Conservation (phyloP, 2,329 filamentous ascomycete species). For the Alternaria sp. region DNA sequence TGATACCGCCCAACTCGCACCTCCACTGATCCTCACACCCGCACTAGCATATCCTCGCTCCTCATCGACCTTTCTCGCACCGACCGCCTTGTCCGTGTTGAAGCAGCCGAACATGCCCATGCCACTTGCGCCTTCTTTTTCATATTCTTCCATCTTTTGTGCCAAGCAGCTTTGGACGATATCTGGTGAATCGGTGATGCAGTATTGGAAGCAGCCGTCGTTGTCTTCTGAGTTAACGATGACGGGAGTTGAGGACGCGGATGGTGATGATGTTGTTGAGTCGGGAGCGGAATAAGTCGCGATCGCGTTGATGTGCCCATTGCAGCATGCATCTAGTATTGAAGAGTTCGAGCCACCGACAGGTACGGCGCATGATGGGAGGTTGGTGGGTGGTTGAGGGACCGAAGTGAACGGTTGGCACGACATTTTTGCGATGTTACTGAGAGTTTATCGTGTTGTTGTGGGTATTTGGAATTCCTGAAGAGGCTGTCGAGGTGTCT, state of each 20-base stretch:
- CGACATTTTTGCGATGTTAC: conserved; percentile 10
- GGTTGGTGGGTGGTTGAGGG: conserved; percentile 30
- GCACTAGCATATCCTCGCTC: conserved; percentile 13
- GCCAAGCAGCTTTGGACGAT: conserved; percentile 18
- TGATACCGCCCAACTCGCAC: conserved; percentile 5
- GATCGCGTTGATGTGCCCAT: conserved; percentile 37
- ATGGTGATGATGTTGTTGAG: not conserved
- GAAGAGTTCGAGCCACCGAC: conserved; percentile 35
- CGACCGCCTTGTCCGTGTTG: conserved; percentile 9
- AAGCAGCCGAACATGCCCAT: conserved; percentile 18
- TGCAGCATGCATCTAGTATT: conserved; percentile 39
- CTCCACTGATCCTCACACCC: conserved; percentile 2
- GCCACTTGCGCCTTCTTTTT: not conserved
- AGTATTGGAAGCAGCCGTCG: conserved; percentile 34
- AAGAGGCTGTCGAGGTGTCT: not conserved
- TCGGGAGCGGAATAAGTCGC: conserved; percentile 25
- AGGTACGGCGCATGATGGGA: conserved; percentile 32
- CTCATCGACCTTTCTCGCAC: conserved; percentile 5
- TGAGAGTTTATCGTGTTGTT: not conserved
- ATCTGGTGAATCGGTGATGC: conserved; percentile 23
- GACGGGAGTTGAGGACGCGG: conserved; percentile 3
- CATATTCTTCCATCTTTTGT: conserved; percentile 18
- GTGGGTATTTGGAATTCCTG: not conserved
- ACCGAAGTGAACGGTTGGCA: conserved; percentile 21
- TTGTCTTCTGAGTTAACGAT: conserved; percentile 16